A percentile compares a stretch with the other conserved stretches of the same genome.
phyloP scores from a whole-genome alignment of 23 red algal genomes.

The Gracilaria domingensis region DNA sequence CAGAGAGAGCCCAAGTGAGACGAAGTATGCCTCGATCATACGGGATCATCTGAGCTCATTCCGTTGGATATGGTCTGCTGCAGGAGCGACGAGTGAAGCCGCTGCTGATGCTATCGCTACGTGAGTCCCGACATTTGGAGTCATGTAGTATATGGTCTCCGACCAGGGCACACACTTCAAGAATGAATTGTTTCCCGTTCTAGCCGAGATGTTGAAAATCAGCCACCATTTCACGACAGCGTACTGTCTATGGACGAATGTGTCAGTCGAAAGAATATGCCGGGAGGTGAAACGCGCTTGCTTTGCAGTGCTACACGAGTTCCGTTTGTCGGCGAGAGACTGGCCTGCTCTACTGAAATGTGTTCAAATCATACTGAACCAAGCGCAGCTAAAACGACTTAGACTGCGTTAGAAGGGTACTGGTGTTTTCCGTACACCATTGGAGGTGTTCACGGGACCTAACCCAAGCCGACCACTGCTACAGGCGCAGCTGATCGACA shows the following conservation, averaged over 20 bases:
- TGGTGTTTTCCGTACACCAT: slow-evolving; percentile 24
- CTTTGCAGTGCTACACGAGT: slow-evolving; percentile 27
- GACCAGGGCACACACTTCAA: slow-evolving; percentile 34
- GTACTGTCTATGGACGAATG: slow-evolving; percentile 67
- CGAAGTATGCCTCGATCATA: slow-evolving; percentile 14
- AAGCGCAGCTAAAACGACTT: slow-evolving; percentile 36
- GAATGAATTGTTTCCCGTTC: background rate
- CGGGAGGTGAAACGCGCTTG: slow-evolving; percentile 25
- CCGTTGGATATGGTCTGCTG: background rate
- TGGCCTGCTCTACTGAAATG: background rate
- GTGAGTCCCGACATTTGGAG: slow-evolving; percentile 16
- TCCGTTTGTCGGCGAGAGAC: background rate
- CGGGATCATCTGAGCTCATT: slow-evolving; percentile 33
- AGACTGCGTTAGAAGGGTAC: background rate
- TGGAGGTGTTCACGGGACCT: slow-evolving; percentile 43
- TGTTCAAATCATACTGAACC: slow-evolving; percentile 24
- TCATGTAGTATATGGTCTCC: slow-evolving; percentile 20
- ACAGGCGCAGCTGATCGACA: background rate
- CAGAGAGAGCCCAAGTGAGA: background rate
- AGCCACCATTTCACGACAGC: slow-evolving; percentile 47
- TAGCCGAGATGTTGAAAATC: background rate
- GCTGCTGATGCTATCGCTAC: slow-evolving; percentile 11
- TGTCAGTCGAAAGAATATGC: slow-evolving; percentile 15
- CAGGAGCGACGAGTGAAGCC: slow-evolving; percentile 5
- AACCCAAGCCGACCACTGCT: slow-evolving; percentile 43